Base-by-base conservation (phyloP, 805 yeast species). In the Kodamaea neixiangensis region DNA sequence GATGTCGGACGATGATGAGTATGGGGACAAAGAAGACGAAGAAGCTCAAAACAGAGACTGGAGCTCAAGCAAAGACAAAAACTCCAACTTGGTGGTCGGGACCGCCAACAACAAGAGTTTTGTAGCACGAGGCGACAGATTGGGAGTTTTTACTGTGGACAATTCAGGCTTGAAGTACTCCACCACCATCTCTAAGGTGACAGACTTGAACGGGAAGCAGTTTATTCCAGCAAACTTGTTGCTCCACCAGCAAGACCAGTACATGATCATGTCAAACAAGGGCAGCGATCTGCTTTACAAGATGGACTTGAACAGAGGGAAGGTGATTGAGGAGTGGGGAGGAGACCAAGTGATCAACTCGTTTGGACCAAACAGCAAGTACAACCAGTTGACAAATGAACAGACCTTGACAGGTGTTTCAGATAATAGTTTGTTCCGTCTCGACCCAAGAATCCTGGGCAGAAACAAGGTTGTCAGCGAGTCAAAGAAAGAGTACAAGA, bases 301-400 rank as follows among this genome's bases (percentile, higher is more conserved):
- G 57, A 80, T 90, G 90, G 97, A 91, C 69, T 67, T 91, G 45
- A 87, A 81, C 61, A 77, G 82, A 51, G 97, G 97, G 11, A 75
- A 84, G 61, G 78, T 91, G 48, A 86, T 91, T n/a, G 97, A 91
- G 63, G 94, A 89, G 62, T 91, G 96, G 94, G 70, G 77, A 33
- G 75, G 73, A 20, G 78, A 78, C 47, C 55, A 76, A 6, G 74
- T 82, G 15, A 73, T 85, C 22, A 79, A 78, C 14, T 75, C 79
- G 25, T 85, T 83, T 64, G 87, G 86, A 2, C 92, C 96, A 3
- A 75, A 82, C n/a, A 67, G 77, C 46, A 90, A 89, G 66, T 86
- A 85, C 59, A 81, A 89, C 35, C 96, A 87, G 62, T 68, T 85
- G 63, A 81, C 91, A 0, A 78, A 72, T 4, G 97, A 91, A 58